Percentiles rank a stretch among this genome's conserved stretches.
Evolutionary conservation across 2,329 filamentous ascomycete genomes (phyloP).

Genomic region (Cercospora citrullina): DNA sequence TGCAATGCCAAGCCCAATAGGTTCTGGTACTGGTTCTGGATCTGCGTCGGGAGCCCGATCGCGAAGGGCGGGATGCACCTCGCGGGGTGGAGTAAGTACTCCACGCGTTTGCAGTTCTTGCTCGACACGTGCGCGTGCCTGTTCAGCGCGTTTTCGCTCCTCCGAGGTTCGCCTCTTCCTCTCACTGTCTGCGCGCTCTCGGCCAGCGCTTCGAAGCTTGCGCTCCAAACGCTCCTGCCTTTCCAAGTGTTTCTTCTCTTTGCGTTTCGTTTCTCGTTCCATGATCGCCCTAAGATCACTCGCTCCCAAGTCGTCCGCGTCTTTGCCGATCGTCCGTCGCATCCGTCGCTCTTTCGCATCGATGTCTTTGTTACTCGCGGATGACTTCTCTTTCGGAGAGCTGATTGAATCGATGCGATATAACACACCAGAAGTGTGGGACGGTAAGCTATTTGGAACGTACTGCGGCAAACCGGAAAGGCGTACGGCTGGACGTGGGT

Average conservation of each 20-base stretch:
- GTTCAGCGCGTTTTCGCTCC: slow-evolving; percentile 47
- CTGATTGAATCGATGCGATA: slow-evolving; percentile 27
- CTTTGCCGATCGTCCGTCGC: slow-evolving; percentile 63
- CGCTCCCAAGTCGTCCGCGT: slow-evolving; percentile 84
- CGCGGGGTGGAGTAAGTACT: slow-evolving; percentile 33
- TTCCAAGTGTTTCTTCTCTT: slow-evolving; percentile 68
- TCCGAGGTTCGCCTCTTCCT: slow-evolving; percentile 52
- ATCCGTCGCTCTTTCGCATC: slow-evolving; percentile 44
- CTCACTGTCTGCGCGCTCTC: slow-evolving; percentile 46
- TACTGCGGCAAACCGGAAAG: slow-evolving; percentile 67
- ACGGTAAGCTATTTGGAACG: slow-evolving; percentile 41
- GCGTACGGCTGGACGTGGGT: slow-evolving; percentile 79
- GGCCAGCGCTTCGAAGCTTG: slow-evolving; percentile 66
- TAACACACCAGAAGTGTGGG: slow-evolving; percentile 23
- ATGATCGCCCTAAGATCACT: slow-evolving; percentile 82
- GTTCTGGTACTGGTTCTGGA: slow-evolving; percentile 21
- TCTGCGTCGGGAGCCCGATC: slow-evolving; percentile 10
- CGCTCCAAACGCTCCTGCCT: slow-evolving; percentile 68
- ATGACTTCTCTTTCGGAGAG: slow-evolving; percentile 15
- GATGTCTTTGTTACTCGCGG: slow-evolving; percentile 29
- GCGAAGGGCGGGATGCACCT: slow-evolving; percentile 40
- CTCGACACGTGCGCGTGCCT: slow-evolving; percentile 27
- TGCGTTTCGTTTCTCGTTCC: slow-evolving; percentile 81
- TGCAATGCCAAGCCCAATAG: slow-evolving; percentile 37
- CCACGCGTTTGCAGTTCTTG: slow-evolving; percentile 32